Conservation (phyloP, 139 green algal species). For the Ettlia oleoabundans region DNA sequence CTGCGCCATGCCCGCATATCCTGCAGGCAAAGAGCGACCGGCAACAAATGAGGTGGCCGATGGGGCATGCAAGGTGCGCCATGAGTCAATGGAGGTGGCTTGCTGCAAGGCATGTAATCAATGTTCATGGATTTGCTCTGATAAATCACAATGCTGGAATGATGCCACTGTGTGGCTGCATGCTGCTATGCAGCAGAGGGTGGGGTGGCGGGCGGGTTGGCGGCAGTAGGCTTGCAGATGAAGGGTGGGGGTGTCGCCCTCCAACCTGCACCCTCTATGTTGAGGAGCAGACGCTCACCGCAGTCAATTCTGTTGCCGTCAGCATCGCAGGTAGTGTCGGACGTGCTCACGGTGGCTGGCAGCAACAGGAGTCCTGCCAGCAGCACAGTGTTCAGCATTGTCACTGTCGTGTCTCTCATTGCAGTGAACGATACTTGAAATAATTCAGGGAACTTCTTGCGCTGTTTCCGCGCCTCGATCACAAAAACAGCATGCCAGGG, state of each 20-base stretch:
- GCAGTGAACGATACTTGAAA: too few species aligned
- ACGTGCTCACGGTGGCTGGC: neutral
- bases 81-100: too few species aligned
- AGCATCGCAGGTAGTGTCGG: neutral
- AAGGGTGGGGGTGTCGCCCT: too few species aligned
- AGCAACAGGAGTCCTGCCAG: neutral
- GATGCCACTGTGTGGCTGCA: too few species aligned
- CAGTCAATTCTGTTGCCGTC: neutral
- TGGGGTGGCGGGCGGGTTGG: neutral
- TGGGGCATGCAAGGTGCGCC: neutral
- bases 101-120: too few species aligned
- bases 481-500: too few species aligned
- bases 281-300: neutral
- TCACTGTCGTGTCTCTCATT: neutral
- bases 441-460: too few species aligned
- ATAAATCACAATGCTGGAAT: too few species aligned
- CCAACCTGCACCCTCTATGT: neutral
- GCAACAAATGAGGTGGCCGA: neutral
- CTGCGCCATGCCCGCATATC: constrained; percentile 56
- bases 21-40: constrained; percentile 12
- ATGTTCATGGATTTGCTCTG: too few species aligned
- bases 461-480: too few species aligned
- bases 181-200: neutral
- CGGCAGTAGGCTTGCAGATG: too few species aligned
- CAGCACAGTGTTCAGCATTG: neutral